Conservation (phyloP, 202 grass and related monocot species). For the Alloteropsis angusta region DNA sequence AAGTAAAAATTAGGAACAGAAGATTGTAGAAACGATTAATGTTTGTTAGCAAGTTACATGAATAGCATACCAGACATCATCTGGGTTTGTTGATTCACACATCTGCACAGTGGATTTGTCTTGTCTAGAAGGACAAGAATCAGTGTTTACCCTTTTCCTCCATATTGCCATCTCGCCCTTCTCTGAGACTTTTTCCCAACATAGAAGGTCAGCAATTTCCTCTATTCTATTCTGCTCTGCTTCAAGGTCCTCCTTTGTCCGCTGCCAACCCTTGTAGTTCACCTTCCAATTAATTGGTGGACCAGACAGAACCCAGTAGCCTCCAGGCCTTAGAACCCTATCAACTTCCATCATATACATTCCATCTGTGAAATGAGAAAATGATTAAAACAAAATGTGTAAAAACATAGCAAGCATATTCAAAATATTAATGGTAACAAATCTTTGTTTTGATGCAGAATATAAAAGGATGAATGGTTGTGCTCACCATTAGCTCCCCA, state of each 20-base stretch:
- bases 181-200: constrained; percentile 92
- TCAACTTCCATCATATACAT: constrained; percentile 99
- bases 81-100: constrained; percentile 71
- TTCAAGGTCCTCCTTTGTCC: constrained; percentile 82
- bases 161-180: constrained; percentile 93
- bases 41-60: neutral
- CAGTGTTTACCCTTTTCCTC: constrained; percentile 76
- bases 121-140: constrained; percentile 68
- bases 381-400: neutral
- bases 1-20: neutral
- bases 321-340: constrained; percentile 93
- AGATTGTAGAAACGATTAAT: neutral
- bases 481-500: constrained; percentile 87
- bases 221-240: constrained; percentile 91
- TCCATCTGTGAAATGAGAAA: constrained; percentile 54
- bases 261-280: constrained; percentile 83
- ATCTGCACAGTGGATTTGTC: constrained; percentile 55
- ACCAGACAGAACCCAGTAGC: constrained; percentile 95
- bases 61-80: constrained; percentile 83
- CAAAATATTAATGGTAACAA: neutral
- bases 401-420: neutral
- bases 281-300: constrained; percentile 92
- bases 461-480: neutral
- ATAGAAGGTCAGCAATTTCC: constrained; percentile 78
- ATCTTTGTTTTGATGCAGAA: neutral